Percentiles rank a stretch among this genome's conserved stretches.
Evolutionary conservation across 306 rosid species (phyloP).

Genomic region (Pachyrhizus erosus): DNA sequence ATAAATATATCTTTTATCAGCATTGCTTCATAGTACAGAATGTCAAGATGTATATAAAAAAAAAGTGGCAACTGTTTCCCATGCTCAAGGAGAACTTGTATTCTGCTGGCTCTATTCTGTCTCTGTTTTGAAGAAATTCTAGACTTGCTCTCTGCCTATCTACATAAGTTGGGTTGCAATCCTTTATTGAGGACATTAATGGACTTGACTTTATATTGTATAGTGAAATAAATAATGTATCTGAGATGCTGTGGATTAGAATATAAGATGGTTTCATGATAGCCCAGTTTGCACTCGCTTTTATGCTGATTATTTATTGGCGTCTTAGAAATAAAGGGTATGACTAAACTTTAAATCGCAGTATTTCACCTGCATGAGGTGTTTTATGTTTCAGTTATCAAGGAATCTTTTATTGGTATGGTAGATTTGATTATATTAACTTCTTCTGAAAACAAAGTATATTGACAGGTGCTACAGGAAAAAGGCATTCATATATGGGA

Average conservation of each 20-base stretch:
- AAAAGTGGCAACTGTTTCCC: background rate
- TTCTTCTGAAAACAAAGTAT: constrained; percentile 33
- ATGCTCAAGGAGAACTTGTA: background rate
- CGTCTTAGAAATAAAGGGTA: background rate
- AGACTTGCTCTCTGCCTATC: background rate
- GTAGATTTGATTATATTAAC: constrained; percentile 22
- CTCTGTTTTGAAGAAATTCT: background rate
- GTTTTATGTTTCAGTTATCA: background rate
- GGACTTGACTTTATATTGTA: background rate
- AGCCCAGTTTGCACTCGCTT: constrained; percentile 17
- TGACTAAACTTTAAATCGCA: background rate
- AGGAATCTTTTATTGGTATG: constrained; percentile 7
- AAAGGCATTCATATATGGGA: constrained; percentile 95
- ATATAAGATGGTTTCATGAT: background rate
- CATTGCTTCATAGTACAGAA: background rate
- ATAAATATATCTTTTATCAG: background rate
- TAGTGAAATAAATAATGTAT: background rate
- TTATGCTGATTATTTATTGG: background rate
- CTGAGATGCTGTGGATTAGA: background rate
- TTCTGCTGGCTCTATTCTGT: constrained; percentile 12
- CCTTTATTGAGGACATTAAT: background rate
- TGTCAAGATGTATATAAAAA: background rate
- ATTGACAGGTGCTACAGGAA: constrained; percentile 81
- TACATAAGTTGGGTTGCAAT: background rate
- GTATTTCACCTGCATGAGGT: background rate